These are phyloP conservation scores for Gossypium herbaceum DNA, from an alignment of 345 rosid species.

Conservation along the genomic window DNA sequence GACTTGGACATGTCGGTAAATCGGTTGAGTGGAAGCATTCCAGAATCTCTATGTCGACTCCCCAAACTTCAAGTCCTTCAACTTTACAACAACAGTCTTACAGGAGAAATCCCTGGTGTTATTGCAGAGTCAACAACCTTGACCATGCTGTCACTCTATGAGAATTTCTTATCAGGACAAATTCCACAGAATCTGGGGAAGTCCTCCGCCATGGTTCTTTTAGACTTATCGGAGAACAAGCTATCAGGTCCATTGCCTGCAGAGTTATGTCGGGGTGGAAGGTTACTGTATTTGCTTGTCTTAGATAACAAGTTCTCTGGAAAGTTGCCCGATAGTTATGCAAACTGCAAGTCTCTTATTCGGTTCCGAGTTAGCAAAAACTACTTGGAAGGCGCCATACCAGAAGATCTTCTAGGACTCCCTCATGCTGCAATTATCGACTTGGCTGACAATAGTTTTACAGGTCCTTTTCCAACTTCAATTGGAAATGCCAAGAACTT, in stretches of 20 bases:
- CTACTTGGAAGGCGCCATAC: constrained; percentile 55
- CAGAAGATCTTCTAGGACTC: constrained; percentile 57
- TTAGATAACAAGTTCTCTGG: constrained; percentile 69
- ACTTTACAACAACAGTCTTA: constrained; percentile 87
- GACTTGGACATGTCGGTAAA: constrained; percentile 92
- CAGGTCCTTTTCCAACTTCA: constrained; percentile 55
- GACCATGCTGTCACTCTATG: constrained; percentile 62
- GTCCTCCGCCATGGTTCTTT: constrained; percentile 46
- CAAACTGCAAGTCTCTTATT: constrained; percentile 56
- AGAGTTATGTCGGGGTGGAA: constrained; percentile 67
- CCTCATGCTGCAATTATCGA: constrained; percentile 90
- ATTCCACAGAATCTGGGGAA: constrained; percentile 63
- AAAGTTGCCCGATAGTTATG: constrained; percentile 52
- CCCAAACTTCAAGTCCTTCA: constrained; percentile 72
- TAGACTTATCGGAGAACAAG: constrained; percentile 78
- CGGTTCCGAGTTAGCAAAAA: constrained; percentile 80
- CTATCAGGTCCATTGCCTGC: constrained; percentile 70
- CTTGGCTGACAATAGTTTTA: constrained; percentile 57
- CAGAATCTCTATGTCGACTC: constrained; percentile 69
- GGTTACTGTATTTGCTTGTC: constrained; percentile 67
- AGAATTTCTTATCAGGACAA: constrained; percentile 67
- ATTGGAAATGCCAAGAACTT: constrained; percentile 61
- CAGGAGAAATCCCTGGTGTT: constrained; percentile 67
- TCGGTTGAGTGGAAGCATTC: constrained; percentile 63
- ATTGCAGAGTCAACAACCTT: constrained; percentile 61